Conservation (phyloP, 257 asterid genomes). For the Solanum okadae region DNA sequence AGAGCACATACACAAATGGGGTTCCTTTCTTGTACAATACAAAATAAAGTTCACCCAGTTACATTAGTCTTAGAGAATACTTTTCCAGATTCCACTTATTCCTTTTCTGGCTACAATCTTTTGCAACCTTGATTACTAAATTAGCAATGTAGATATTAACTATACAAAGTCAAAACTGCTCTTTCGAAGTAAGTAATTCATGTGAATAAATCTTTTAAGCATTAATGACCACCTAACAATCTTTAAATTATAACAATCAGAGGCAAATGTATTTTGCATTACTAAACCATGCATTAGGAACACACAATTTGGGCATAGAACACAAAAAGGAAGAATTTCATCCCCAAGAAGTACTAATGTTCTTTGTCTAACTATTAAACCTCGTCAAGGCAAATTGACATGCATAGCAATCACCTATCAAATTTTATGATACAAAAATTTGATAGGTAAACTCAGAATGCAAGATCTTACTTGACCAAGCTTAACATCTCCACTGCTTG, state of each 20-base stretch:
- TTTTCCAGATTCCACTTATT: background rate
- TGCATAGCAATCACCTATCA: background rate
- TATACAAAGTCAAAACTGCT: background rate
- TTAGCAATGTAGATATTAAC: background rate
- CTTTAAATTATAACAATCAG: background rate
- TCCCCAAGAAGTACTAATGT: background rate
- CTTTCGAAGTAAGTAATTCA: background rate
- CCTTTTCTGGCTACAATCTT: background rate
- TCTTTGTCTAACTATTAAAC: background rate
- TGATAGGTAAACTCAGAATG: background rate
- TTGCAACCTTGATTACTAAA: background rate
- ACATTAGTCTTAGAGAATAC: background rate
- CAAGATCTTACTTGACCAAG: constrained; percentile 24
- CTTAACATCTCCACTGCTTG: constrained; percentile 21
- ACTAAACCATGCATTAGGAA: background rate
- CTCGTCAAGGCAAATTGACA: background rate
- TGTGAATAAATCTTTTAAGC: background rate
- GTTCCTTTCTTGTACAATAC: background rate
- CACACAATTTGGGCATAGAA: background rate
- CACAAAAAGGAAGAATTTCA: background rate
- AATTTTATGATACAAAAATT: background rate
- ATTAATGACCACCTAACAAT: background rate
- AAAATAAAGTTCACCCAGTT: background rate
- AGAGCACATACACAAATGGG: background rate
- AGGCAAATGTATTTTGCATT: background rate